Percentiles rank a stretch among this genome's conserved stretches.
These are phyloP conservation scores for Phytophthora sansomeana DNA, from an alignment of 352 stramenopile genomes.

Conservation along the genomic window DNA sequence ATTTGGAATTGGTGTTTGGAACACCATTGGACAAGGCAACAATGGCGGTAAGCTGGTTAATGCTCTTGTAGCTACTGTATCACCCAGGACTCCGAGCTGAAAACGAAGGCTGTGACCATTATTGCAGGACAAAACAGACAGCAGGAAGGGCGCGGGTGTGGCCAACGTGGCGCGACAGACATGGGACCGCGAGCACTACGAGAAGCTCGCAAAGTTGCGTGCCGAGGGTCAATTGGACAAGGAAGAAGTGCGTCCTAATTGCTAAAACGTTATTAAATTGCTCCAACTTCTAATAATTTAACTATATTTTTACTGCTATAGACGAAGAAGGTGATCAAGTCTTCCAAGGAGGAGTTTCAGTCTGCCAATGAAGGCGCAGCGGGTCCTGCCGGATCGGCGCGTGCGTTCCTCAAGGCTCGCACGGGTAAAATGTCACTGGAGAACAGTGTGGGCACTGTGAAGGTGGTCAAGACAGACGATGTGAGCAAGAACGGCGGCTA, in stretches of 20 bases:
- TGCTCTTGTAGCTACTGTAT: background rate
- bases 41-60: slow-evolving; percentile 15
- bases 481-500: slow-evolving; percentile 85
- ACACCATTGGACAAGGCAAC: background rate
- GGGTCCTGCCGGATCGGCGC: slow-evolving; percentile 66
- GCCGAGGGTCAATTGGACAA: slow-evolving; percentile 72
- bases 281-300: background rate
- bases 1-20: background rate
- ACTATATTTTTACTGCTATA: slow-evolving; percentile 9
- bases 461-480: slow-evolving; percentile 90
- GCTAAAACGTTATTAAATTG: background rate
- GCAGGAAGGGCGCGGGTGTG: slow-evolving; percentile 63
- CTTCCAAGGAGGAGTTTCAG: slow-evolving; percentile 81
- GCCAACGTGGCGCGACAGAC: slow-evolving; percentile 86
- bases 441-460: slow-evolving; percentile 81
- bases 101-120: background rate
- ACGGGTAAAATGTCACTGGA: slow-evolving; percentile 85
- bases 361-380: slow-evolving; percentile 68
- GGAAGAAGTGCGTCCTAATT: slow-evolving; percentile 43
- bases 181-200: slow-evolving; percentile 84
- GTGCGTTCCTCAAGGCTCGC: slow-evolving; percentile 83
- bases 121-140: slow-evolving; percentile 46
- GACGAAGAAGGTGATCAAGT: slow-evolving; percentile 76
- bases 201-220: slow-evolving; percentile 78
- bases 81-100: background rate